Evolutionary conservation across 1,284 basidiomycete species (phyloP).

Genomic region (Lignosus rhinocerotis): DNA sequence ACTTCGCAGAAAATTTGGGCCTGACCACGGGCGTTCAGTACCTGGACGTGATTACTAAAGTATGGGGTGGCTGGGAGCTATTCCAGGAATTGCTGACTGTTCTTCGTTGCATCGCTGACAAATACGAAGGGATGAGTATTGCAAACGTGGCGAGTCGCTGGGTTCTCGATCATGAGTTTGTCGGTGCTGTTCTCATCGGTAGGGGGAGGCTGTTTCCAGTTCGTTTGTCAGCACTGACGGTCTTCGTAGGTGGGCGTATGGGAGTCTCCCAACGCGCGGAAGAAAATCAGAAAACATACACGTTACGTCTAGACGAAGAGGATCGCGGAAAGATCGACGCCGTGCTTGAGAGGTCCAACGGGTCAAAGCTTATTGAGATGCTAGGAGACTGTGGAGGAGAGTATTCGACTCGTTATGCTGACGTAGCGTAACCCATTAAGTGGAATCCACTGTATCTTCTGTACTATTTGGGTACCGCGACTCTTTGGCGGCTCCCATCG

Average conservation of each 20-base stretch:
- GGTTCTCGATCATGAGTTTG: constrained; percentile 77
- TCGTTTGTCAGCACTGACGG: background rate
- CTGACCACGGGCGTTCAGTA: constrained; percentile 50
- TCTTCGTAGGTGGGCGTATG: constrained; percentile 59
- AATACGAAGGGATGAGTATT: constrained; percentile 66
- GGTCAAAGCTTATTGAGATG: constrained; percentile 57
- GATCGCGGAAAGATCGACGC: constrained; percentile 64
- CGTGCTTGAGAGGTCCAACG: constrained; percentile 59
- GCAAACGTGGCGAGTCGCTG: constrained; percentile 79
- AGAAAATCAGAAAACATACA: constrained; percentile 67
- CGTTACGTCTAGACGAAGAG: constrained; percentile 52
- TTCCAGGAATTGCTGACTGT: constrained; percentile 67
- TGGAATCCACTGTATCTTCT: no score
- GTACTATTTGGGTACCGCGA: no score
- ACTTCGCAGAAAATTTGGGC: background rate
- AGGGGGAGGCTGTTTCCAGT: constrained; percentile 20
- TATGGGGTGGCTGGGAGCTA: constrained; percentile 75
- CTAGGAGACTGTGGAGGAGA: constrained; percentile 84
- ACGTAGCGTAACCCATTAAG: no score
- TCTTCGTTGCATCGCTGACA: constrained; percentile 65
- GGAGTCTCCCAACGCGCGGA: constrained; percentile 75
- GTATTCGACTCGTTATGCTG: constrained; percentile 60
- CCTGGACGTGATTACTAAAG: constrained; percentile 76
- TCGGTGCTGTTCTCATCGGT: constrained; percentile 81
- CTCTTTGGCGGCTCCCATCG: no score